Evolutionary conservation across 2,329 filamentous ascomycete genomes (phyloP).

Genomic region (Pseudogymnoascus pannorum): DNA sequence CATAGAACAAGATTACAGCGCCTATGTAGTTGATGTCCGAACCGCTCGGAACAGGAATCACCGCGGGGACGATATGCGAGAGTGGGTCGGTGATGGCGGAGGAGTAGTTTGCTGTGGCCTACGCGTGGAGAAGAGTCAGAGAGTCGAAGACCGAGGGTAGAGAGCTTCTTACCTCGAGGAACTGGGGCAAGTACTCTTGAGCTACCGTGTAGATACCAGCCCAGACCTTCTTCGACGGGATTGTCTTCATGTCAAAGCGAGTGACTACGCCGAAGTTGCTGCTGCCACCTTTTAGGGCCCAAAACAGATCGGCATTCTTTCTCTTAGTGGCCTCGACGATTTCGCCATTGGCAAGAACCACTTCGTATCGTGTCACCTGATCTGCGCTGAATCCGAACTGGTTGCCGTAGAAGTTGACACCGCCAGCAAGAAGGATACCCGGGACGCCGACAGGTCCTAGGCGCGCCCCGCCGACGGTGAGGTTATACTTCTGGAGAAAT

Average conservation of each 20-base stretch:
- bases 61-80: conserved; percentile 21
- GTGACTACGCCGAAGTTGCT: conserved; percentile 49
- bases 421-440: conserved; percentile 33
- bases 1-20: conserved; percentile 33
- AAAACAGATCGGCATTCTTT: conserved; percentile 42
- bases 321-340: conserved; percentile 39
- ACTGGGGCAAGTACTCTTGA: conserved; percentile 16
- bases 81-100: conserved; percentile 20
- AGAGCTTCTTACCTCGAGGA: conserved; percentile 15
- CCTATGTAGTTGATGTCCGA: conserved; percentile 22
- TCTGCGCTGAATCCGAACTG: neutral
- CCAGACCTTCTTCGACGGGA: conserved; percentile 15
- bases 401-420: conserved; percentile 22
- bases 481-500: conserved; percentile 22
- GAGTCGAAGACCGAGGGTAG: neutral
- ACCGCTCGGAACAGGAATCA: conserved; percentile 11
- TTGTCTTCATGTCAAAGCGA: conserved; percentile 38
- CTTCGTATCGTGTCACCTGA: conserved; percentile 25
- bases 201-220: conserved; percentile 21
- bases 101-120: conserved; percentile 21
- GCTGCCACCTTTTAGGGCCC: conserved; percentile 46
- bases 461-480: conserved; percentile 30
- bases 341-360: conserved; percentile 44
- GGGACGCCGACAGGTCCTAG: conserved; percentile 30
- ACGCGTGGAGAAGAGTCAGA: neutral